phyloP scores from a whole-genome alignment of 2,329 filamentous ascomycete species.

The Helotiales sp. region DNA sequence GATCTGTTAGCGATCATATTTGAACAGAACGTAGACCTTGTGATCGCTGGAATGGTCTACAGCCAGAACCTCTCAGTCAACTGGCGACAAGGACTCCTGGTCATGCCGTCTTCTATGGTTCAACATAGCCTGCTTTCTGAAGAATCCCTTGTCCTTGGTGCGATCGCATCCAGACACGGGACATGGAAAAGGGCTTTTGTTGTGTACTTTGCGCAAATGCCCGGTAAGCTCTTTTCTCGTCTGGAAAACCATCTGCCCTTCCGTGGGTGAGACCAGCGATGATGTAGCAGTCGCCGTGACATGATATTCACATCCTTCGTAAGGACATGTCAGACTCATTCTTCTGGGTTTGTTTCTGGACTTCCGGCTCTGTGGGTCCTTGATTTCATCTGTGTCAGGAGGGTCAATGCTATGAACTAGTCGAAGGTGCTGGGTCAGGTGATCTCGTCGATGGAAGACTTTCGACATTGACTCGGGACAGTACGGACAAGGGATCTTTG shows the following conservation, averaged over 20 bases:
- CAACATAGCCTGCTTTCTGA: constrained; percentile 13
- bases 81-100: not conserved
- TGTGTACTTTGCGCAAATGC: constrained; percentile 38
- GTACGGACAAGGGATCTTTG: constrained; percentile 31
- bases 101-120: constrained; percentile 14
- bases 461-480: constrained; percentile 35
- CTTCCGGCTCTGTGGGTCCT: not conserved
- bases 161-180: constrained; percentile 28
- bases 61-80: no score
- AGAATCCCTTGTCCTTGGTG: constrained; percentile 11
- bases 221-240: constrained; percentile 30
- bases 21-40: no score
- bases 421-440: constrained; percentile 38
- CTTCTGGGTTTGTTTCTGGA: not conserved
- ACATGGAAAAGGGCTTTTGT: constrained; percentile 37
- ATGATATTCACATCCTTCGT: constrained; percentile 6
- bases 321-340: not conserved
- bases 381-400: not conserved
- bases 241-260: constrained; percentile 1
- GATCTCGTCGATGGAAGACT: constrained; percentile 40
- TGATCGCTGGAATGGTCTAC: not conserved
- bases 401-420: constrained; percentile 37
- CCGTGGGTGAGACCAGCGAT: not conserved
- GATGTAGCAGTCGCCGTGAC: not conserved
- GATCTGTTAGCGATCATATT: no score